Evolutionary conservation across 805 yeast species (phyloP).

Genomic region (Starmerella sp.): DNA sequence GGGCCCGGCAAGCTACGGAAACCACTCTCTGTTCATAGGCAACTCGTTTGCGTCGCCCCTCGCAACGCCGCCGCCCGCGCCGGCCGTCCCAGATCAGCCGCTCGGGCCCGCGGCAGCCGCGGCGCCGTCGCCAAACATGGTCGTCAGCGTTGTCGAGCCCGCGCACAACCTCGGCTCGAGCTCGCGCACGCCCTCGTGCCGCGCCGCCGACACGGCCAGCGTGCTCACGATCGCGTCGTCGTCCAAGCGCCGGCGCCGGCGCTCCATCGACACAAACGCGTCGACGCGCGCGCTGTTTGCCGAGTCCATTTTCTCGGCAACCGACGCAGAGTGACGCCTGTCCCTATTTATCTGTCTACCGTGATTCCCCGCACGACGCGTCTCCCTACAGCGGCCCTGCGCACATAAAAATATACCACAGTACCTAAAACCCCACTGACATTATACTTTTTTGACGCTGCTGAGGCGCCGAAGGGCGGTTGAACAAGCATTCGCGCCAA

Average conservation of each 20-base stretch:
- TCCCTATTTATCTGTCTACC: too few relatives aligned
- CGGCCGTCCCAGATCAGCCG: not conserved
- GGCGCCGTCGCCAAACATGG: not conserved
- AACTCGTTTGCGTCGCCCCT: not conserved
- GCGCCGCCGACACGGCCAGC: constrained; percentile 27
- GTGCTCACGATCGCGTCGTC: constrained; percentile 32
- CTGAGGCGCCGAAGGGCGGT: too few relatives aligned
- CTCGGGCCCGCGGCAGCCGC: not conserved
- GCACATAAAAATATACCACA: too few relatives aligned
- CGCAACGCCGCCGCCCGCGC: not conserved
- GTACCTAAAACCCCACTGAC: too few relatives aligned
- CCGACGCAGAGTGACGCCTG: not conserved
- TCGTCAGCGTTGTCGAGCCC: constrained; percentile 1
- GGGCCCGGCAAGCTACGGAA: not conserved
- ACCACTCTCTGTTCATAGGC: not conserved
- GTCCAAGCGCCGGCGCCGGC: constrained; percentile 28
- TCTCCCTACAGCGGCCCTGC: too few relatives aligned
- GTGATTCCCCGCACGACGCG: too few relatives aligned
- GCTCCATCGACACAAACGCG: constrained; percentile 32
- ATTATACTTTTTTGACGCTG: too few relatives aligned
- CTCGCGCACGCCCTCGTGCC: not conserved
- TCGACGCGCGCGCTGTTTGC: constrained; percentile 30
- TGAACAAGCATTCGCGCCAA: too few relatives aligned
- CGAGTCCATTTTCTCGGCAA: constrained; percentile 20
- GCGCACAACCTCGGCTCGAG: not conserved